Conservation (phyloP, 108 stramenopile genomes). For the Cyclotella kingstonii region DNA sequence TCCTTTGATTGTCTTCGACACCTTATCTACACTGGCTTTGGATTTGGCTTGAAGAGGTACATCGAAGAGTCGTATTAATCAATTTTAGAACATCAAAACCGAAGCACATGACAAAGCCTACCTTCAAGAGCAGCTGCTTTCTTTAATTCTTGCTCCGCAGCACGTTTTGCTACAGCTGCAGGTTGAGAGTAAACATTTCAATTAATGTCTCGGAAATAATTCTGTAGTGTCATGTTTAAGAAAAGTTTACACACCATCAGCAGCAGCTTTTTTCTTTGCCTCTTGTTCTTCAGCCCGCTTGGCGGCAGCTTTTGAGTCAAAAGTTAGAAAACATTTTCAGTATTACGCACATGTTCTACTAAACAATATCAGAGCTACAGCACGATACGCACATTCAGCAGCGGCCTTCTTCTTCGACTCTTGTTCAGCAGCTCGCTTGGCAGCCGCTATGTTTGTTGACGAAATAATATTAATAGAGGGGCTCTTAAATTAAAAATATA, state of each 20-base stretch:
- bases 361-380: too few relatives aligned
- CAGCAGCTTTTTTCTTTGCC: conserved; percentile 13
- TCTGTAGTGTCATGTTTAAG: too few relatives aligned
- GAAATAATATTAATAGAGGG: background rate
- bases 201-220: too few relatives aligned
- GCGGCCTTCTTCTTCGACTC: conserved; percentile 41
- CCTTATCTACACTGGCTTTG: conserved; percentile 11
- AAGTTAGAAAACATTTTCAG: too few relatives aligned
- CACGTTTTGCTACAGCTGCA: conserved; percentile 23
- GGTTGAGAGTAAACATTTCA: too few relatives aligned
- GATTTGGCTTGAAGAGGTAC: background rate
- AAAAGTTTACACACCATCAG: too few relatives aligned
- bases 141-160: conserved; percentile 20
- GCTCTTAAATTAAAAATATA: background rate
- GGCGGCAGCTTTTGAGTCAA: conserved; percentile 13
- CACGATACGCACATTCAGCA: too few relatives aligned
- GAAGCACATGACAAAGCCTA: background rate
- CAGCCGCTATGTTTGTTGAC: background rate
- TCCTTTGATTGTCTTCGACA: background rate
- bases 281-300: conserved; percentile 10
- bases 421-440: conserved; percentile 30
- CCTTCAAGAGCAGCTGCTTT: conserved; percentile 19
- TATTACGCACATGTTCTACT: too few relatives aligned
- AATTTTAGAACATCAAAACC: background rate
- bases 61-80: background rate